Percentiles rank a stretch among this genome's conserved stretches.
phyloP scores from a whole-genome alignment of 2,329 filamentous ascomycete species.

The Teratosphaeriaceae sp. region DNA sequence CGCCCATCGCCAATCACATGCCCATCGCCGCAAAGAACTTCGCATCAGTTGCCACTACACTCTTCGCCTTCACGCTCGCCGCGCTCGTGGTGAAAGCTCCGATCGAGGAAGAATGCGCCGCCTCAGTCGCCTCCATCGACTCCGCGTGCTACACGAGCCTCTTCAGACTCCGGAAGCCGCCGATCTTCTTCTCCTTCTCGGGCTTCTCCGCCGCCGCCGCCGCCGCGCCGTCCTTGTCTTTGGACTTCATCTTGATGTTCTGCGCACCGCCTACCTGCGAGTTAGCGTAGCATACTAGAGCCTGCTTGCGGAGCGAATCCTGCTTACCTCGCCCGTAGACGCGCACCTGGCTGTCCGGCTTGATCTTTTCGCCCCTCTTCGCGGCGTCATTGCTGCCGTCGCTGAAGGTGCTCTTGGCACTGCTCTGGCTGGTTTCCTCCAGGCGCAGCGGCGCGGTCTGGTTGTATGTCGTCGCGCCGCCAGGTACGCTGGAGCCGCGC shows the following conservation, averaged over 20 bases:
- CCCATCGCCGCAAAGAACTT: slow-evolving; percentile 4
- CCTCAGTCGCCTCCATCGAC: background rate
- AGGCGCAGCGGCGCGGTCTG: slow-evolving; percentile 21
- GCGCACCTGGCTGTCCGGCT: slow-evolving; percentile 43
- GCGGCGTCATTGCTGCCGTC: slow-evolving; percentile 24
- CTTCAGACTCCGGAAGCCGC: slow-evolving; percentile 33
- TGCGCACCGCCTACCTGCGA: slow-evolving; percentile 41
- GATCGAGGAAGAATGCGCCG: background rate
- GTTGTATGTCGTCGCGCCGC: slow-evolving; percentile 20
- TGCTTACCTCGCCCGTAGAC: slow-evolving; percentile 50
- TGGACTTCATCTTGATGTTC: slow-evolving; percentile 46
- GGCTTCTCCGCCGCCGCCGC: slow-evolving; percentile 30
- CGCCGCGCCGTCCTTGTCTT: slow-evolving; percentile 25
- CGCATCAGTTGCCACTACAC: background rate
- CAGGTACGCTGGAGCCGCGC: slow-evolving; percentile 63
- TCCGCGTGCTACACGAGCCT: slow-evolving; percentile 15
- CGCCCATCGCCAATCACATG: too few species aligned
- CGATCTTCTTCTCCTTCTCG: slow-evolving; percentile 35
- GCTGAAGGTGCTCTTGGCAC: slow-evolving; percentile 14
- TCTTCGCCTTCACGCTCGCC: background rate
- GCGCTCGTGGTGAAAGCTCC: background rate
- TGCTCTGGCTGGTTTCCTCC: slow-evolving; percentile 14
- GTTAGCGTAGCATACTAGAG: background rate
- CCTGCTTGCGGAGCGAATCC: background rate
- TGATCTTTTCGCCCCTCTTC: slow-evolving; percentile 40